Evolutionary conservation across 139 green algal genomes (phyloP).

Genomic region (Ettlia oleoabundans): DNA sequence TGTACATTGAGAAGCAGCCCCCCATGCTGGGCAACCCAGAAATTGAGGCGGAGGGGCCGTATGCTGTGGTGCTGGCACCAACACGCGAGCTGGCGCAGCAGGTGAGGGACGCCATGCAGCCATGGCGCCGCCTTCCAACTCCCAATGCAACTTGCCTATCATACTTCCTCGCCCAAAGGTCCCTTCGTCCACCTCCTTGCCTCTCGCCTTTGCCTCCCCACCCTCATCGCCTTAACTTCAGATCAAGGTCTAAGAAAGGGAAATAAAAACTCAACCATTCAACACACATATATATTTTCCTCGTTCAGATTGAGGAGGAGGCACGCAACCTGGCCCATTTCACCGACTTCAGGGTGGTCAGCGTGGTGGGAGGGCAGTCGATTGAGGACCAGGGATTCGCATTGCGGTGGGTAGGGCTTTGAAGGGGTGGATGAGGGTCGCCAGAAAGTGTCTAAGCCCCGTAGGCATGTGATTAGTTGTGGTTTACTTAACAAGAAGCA

Average conservation of each 20-base stretch:
- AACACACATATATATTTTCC: too few species aligned
- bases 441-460: too few species aligned
- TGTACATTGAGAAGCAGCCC: conserved; percentile 93
- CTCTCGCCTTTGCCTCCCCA: too few species aligned
- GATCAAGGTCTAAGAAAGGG: too few species aligned
- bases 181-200: too few species aligned
- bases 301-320: conserved; percentile 88
- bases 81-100: conserved; percentile 95
- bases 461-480: too few species aligned
- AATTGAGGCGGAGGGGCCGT: conserved; percentile 85
- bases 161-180: neutral
- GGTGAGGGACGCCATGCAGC: conserved; percentile 35
- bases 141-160: conserved; percentile 19
- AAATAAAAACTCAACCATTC: too few species aligned
- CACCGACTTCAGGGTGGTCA: conserved; percentile 79
- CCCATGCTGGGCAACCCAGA: conserved; percentile 86
- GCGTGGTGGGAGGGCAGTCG: conserved; percentile 93
- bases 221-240: too few species aligned
- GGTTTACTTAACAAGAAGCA: too few species aligned
- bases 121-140: too few species aligned
- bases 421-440: too few species aligned
- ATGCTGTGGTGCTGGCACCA: conserved; percentile 95
- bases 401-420: too few species aligned
- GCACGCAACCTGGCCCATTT: conserved; percentile 79
- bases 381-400: conserved; percentile 95